These are phyloP conservation scores for Calcarisporium arbuscula DNA, from an alignment of 2,329 filamentous ascomycete genomes.

Conservation along the genomic window DNA sequence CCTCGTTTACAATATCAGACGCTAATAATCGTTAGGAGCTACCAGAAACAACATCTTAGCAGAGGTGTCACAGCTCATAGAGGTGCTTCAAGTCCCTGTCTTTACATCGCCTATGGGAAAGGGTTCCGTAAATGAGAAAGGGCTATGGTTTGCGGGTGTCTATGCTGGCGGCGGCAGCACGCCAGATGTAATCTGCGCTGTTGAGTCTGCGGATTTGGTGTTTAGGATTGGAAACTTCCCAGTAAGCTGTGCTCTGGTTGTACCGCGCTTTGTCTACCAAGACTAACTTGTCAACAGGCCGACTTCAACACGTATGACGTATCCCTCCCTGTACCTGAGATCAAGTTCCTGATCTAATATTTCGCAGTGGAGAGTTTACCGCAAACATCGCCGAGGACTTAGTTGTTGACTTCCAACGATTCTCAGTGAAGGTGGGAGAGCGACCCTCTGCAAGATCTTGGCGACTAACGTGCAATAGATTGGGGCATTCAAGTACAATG, in stretches of 20 bases:
- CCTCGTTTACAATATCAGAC: too few relatives aligned
- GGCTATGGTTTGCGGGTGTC: not conserved
- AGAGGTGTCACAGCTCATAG: not conserved
- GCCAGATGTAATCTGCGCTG: not conserved
- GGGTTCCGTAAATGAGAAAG: not conserved
- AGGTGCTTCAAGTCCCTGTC: not conserved
- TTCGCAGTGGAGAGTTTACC: conserved; percentile 3
- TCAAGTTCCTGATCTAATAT: too few relatives aligned
- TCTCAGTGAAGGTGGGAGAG: conserved; percentile 1
- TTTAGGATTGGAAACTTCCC: conserved; percentile 12
- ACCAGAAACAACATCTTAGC: too few relatives aligned
- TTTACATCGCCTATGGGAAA: conserved; percentile 2
- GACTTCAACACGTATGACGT: conserved; percentile 10
- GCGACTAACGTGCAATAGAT: too few relatives aligned
- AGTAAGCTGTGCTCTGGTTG: not conserved
- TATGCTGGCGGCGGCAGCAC: not conserved
- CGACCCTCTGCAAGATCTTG: too few relatives aligned
- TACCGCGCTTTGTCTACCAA: too few relatives aligned
- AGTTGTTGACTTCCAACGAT: conserved; percentile 3
- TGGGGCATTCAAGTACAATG: too few relatives aligned
- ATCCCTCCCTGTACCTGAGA: not conserved
- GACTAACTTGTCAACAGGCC: too few relatives aligned
- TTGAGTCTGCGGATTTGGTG: conserved; percentile 10
- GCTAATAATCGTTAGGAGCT: too few relatives aligned
- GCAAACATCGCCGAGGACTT: not conserved